These are phyloP conservation scores for Tuber brumale DNA, from an alignment of 495 filamentous ascomycete genomes.

Conservation along the genomic window DNA sequence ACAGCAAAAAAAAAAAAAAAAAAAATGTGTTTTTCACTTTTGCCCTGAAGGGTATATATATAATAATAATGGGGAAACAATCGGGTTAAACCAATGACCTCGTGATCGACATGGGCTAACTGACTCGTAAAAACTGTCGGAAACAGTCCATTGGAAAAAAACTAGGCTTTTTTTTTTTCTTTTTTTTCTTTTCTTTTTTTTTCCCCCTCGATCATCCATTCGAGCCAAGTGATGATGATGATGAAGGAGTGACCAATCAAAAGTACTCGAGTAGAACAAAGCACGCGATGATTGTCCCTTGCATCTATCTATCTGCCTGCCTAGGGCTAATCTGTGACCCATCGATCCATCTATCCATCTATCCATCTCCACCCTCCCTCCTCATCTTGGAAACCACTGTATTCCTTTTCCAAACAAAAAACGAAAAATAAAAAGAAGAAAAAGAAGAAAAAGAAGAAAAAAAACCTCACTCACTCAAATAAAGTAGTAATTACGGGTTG, in stretches of 20 bases:
- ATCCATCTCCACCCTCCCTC: neutral
- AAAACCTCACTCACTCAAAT: neutral
- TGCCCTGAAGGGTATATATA: neutral
- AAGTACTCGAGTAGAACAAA: neutral
- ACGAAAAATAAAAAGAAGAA: too few relatives aligned
- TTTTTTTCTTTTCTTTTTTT: neutral
- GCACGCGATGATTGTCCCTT: slow-evolving; percentile 8
- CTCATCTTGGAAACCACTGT: neutral
- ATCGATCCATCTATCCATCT: neutral
- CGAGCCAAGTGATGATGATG: neutral
- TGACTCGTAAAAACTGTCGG: too few relatives aligned
- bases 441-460: neutral
- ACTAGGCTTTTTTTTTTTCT: neutral
- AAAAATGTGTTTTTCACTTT: neutral
- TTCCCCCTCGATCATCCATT: neutral
- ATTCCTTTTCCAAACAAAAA: too few relatives aligned
- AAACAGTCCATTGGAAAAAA: slow-evolving; percentile 11
- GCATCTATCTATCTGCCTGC: neutral
- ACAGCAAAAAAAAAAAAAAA: too few relatives aligned
- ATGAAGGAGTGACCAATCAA: neutral
- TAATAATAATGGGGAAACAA: neutral
- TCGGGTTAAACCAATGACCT: slow-evolving; percentile 6
- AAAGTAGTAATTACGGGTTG: slow-evolving; percentile 14
- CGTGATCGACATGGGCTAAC: slow-evolving; percentile 13
- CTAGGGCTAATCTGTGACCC: neutral